These are phyloP conservation scores for Didymella pomorum DNA, from an alignment of 2,329 filamentous ascomycete species.

Conservation along the genomic window DNA sequence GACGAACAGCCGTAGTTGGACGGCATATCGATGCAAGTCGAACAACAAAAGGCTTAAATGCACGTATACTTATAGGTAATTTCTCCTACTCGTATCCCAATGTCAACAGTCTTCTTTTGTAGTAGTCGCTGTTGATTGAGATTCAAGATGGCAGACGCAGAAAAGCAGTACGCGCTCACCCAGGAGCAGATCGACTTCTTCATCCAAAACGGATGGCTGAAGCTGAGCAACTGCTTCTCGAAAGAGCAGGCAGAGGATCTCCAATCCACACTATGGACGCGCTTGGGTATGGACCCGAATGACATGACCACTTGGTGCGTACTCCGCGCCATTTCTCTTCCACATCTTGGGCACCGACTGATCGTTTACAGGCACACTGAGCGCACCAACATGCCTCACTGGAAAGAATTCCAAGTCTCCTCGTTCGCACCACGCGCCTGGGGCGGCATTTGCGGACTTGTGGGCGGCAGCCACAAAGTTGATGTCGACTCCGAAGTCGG, in stretches of 20 bases:
- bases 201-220: slow-evolving; percentile 64
- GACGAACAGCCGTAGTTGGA: slow-evolving; percentile 16
- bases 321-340: too few relatives aligned
- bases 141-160: slow-evolving; percentile 26
- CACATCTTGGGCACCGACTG: too few relatives aligned
- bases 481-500: slow-evolving; percentile 51
- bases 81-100: neutral
- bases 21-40: slow-evolving; percentile 3
- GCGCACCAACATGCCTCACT: slow-evolving; percentile 70
- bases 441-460: slow-evolving; percentile 71
- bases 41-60: slow-evolving; percentile 2
- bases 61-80: neutral
- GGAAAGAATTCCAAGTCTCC: slow-evolving; percentile 62
- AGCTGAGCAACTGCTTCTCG: slow-evolving; percentile 62
- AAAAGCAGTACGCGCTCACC: slow-evolving; percentile 48
- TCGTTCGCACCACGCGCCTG: slow-evolving; percentile 71
- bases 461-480: slow-evolving; percentile 63
- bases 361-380: slow-evolving; percentile 54
- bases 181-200: slow-evolving; percentile 62
- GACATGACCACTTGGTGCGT: slow-evolving; percentile 70
- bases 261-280: slow-evolving; percentile 65
- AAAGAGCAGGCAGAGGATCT: slow-evolving; percentile 58
- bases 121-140: too few relatives aligned
- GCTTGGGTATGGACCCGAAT: slow-evolving; percentile 69
- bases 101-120: too few relatives aligned